Evolutionary conservation across 371 early-diverging fungal species (phyloP), one percentile per base, ranked within the genome.

Genomic region (Lichtheimia ramosa): DNA sequence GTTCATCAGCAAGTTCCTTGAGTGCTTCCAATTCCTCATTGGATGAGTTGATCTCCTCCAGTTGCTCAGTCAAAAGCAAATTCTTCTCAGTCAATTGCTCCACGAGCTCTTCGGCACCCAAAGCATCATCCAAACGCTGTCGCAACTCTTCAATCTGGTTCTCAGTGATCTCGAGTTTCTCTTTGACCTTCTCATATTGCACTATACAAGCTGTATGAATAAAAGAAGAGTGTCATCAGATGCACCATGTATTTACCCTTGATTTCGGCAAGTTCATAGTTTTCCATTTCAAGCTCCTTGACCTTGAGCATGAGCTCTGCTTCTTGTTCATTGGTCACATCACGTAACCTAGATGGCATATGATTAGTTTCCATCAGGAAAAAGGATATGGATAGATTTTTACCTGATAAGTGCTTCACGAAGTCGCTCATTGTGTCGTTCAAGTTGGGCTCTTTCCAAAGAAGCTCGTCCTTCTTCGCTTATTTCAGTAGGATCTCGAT

Each of bases 1-100:
- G 72, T 66, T 96, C 95, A 59, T 96, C 95, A 65, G 92, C 94
- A 48, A 96, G 74, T 58, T 93, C 95, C 67, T 89, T 88, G 27
- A 96, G 74, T 7, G 94, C 91, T 72, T 97, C 96, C 54, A 96
- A 80, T 65, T 94, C 96, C 51, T 93, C 96, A 40, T 93, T 84
- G 1, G 74, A 75, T 42, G 78, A 75, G 55, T 85, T 84, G 79
- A 92, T 68, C 55, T 95, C 92, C 54, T 94, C 94, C 41, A 96
- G 64, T 66, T 82, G 77, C 64, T 90, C 90, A 13, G 77, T 82
- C 16, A 95, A 71, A 5, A 75, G 64, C 53, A 92, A 69, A 64
- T 95, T 96, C 80, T 89, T 90, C 34, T 89, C 91, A 0, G 91
- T 83, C 43, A 96, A 74, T 50, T 86, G 83, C 58, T 89, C 90